A percentile compares a stretch with the other conserved stretches of the same genome.
These are phyloP conservation scores for Fusarium sp. DNA, from an alignment of 2,329 filamentous ascomycete species.

Conservation along the genomic window DNA sequence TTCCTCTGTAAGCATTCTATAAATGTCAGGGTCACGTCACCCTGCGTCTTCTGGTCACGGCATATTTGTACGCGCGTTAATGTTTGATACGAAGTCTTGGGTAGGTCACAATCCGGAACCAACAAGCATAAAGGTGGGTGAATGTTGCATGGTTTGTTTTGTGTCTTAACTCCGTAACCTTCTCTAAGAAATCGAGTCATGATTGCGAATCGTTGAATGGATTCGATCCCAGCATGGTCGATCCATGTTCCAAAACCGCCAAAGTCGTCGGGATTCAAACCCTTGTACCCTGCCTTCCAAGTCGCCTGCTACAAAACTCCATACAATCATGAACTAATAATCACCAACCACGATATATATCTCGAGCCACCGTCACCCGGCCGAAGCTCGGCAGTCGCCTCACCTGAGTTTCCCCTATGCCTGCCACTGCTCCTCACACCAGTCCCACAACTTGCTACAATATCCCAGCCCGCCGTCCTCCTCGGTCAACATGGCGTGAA, in stretches of 20 bases:
- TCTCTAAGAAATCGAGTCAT: not conserved
- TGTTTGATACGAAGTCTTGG: not conserved
- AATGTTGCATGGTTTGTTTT: not conserved
- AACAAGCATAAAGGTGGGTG: not conserved
- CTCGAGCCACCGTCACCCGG: constrained; percentile 10
- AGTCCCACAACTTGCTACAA: constrained; percentile 44
- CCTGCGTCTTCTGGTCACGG: not conserved
- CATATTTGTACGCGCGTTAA: not conserved
- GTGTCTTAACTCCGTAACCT: not conserved
- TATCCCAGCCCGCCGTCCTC: constrained; percentile 45
- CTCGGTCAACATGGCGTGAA: constrained; percentile 40
- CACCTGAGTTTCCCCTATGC: not conserved
- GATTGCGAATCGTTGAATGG: not conserved
- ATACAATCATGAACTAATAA: not conserved
- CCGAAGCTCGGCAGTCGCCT: constrained; percentile 11
- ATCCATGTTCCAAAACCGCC: not conserved
- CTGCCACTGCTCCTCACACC: constrained; percentile 40
- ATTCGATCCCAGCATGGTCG: not conserved
- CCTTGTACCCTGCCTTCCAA: not conserved
- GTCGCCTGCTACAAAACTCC: not conserved
- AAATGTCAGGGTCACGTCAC: constrained; percentile 1
- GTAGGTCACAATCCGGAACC: not conserved
- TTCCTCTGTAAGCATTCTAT: not conserved
- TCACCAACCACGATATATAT: constrained; percentile 1
- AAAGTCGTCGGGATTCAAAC: not conserved